Evolutionary conservation across 1,284 basidiomycete genomes (phyloP), one percentile per base, ranked within the genome.

Genomic region (Leccinum proximum): DNA sequence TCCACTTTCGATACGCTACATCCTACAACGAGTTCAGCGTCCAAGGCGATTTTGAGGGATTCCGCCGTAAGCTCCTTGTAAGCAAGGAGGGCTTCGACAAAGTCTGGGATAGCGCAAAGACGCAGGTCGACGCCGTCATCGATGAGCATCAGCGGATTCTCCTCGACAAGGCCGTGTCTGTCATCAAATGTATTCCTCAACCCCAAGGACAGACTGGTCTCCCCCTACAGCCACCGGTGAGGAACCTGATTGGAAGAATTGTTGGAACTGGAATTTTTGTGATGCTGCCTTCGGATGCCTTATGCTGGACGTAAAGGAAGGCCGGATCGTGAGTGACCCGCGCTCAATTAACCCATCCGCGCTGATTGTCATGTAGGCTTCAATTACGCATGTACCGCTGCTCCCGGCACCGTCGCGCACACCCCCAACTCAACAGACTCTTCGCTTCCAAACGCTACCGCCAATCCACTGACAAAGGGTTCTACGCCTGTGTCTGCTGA

Each of bases 1-100:
- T 99, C 40, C 97, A 99, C 79, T 98, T 99, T 87, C 92, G 97
- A 64, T 98, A 98, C 75, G 92, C 94, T 33, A 92, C 89, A 1
- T 94, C 92, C 2, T 98, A 96, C 84, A 99, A 99, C 79, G 97
- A 99, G 76, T 99, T 97, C 76, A 93, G 91, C 70, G 91, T 98
- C 2, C 93, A 96, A 76, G 83, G 87, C 60, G 94, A 97, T 77
- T 92, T 92, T 70, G 94, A 98, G 56, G 88, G 89, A 11, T 97
- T 95, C 81, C 87, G 92, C 61, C 85, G 85, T 74, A 98, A 98
- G 79, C 82, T 98, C 3, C 69, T 82, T 2, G 79, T 83, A 14
- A 92, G 94, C 56, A 94, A 94, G 78, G 91, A 93, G 65, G 81
- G 84, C 30, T 98, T 98, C 75, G 86, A 91, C 74, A 92, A 91